Conservation (phyloP, 2,329 filamentous ascomycete species). For the Pyricularia pennisetigena region DNA sequence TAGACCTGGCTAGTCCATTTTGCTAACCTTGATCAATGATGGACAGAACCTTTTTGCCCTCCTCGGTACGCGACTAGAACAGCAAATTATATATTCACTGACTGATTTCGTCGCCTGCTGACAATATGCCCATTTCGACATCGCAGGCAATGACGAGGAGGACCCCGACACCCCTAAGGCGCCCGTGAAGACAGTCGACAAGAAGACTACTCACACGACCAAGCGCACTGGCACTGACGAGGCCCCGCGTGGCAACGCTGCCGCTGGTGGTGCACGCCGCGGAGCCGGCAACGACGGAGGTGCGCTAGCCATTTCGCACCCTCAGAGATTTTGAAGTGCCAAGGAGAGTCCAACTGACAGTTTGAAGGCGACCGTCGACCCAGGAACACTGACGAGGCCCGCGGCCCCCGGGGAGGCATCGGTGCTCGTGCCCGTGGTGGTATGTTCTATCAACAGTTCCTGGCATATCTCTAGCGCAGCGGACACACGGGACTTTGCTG, state of each 20-base stretch:
- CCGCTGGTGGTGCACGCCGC: conserved; percentile 1
- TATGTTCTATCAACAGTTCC: conserved; percentile 22
- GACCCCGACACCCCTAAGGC: conserved; percentile 65
- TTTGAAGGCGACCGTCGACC: conserved; percentile 66
- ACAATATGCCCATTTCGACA: conserved; percentile 6
- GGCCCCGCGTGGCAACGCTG: conserved; percentile 32
- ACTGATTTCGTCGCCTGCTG: conserved; percentile 7
- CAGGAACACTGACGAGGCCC: conserved; percentile 63
- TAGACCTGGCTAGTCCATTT: not conserved
- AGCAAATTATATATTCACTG: conserved; percentile 5
- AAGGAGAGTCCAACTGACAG: conserved; percentile 73
- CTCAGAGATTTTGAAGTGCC: conserved; percentile 53
- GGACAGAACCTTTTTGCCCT: conserved; percentile 90
- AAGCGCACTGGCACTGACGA: conserved; percentile 84
- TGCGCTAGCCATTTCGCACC: conserved; percentile 34
- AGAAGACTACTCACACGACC: conserved; percentile 59
- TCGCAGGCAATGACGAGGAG: conserved; percentile 51
- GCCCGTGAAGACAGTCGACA: conserved; percentile 84
- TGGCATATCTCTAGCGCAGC: not conserved
- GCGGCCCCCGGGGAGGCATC: conserved; percentile 50
- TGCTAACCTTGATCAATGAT: not conserved
- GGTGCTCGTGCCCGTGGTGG: conserved; percentile 53
- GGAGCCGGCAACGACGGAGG: conserved; percentile 68
- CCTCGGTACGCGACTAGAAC: conserved; percentile 63
- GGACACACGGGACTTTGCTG: not conserved